These are phyloP conservation scores for Hypoxylon sp. DNA, from an alignment of 2,329 filamentous ascomycete species.

Conservation along the genomic window DNA sequence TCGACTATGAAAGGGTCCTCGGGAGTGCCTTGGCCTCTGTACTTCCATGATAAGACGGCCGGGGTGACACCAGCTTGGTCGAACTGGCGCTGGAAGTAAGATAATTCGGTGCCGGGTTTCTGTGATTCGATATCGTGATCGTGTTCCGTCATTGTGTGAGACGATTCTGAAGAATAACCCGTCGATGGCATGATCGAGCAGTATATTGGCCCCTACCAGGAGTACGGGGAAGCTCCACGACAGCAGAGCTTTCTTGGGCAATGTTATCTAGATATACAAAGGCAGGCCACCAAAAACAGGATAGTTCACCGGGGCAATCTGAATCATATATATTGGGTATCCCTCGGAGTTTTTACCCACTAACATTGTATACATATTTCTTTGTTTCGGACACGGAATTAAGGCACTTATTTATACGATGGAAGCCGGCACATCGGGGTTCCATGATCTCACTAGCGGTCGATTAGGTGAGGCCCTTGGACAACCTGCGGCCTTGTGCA, in stretches of 20 bases:
- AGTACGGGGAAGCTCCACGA: background rate
- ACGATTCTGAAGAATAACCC: slow-evolving; percentile 50
- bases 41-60: slow-evolving; percentile 69
- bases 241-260: background rate
- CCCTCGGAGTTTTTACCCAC: slow-evolving; percentile 15
- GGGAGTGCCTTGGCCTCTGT: slow-evolving; percentile 73
- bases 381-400: slow-evolving; percentile 16
- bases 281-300: background rate
- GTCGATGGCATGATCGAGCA: slow-evolving; percentile 40
- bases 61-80: slow-evolving; percentile 72
- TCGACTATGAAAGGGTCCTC: slow-evolving; percentile 78
- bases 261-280: slow-evolving; percentile 4
- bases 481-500: slow-evolving; percentile 8
- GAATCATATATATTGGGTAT: slow-evolving; percentile 12
- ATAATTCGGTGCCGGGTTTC: slow-evolving; percentile 53
- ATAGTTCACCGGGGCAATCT: slow-evolving; percentile 1
- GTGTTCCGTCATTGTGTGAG: slow-evolving; percentile 54
- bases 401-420: slow-evolving; percentile 3
- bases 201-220: slow-evolving; percentile 1
- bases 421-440: slow-evolving; percentile 16
- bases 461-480: slow-evolving; percentile 10
- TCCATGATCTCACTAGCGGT: slow-evolving; percentile 14
- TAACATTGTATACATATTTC: slow-evolving; percentile 14
- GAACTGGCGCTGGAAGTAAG: slow-evolving; percentile 68
- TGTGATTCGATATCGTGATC: slow-evolving; percentile 61